phyloP scores from a whole-genome alignment of 2,329 filamentous ascomycete genomes.

The Orbilia javanica region DNA sequence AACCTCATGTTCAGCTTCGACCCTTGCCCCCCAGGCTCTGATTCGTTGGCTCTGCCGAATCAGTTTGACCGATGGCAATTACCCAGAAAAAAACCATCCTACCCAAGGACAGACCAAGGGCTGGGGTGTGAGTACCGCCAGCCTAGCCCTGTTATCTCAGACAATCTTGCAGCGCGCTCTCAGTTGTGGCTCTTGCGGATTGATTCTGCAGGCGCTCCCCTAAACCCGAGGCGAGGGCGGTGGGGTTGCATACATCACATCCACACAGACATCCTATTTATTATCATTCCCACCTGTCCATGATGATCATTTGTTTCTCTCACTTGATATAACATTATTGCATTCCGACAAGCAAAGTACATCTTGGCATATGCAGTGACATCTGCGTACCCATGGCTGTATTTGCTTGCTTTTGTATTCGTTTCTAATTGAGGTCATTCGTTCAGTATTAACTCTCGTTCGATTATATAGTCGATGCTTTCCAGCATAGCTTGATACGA shows the following conservation, averaged over 20 bases:
- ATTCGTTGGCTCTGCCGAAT: constrained; percentile 36
- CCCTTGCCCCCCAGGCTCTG: constrained; percentile 36
- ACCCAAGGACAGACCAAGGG: constrained; percentile 1
- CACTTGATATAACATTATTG: constrained; percentile 8
- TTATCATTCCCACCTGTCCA: not conserved
- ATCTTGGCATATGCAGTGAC: constrained; percentile 44
- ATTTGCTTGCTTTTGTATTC: constrained; percentile 12
- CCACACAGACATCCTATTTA: too few species aligned
- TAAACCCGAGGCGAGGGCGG: not conserved
- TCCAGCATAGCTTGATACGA: not conserved
- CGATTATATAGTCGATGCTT: constrained; percentile 36
- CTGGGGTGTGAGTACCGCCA: not conserved
- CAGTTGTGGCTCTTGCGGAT: not conserved
- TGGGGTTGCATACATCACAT: not conserved
- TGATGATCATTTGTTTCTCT: not conserved
- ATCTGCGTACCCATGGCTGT: constrained; percentile 18
- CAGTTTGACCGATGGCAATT: constrained; percentile 27
- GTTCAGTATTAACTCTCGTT: constrained; percentile 37
- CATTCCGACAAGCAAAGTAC: constrained; percentile 14
- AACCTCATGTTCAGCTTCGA: constrained; percentile 39
- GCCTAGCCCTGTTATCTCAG: constrained; percentile 15
- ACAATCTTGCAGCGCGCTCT: constrained; percentile 23
- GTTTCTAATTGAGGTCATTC: constrained; percentile 1
- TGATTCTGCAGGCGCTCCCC: constrained; percentile 6
- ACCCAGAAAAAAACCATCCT: not conserved